Evolutionary conservation across 371 early-diverging fungal species (phyloP).

Genomic region (Rhizopus stolonifer): DNA sequence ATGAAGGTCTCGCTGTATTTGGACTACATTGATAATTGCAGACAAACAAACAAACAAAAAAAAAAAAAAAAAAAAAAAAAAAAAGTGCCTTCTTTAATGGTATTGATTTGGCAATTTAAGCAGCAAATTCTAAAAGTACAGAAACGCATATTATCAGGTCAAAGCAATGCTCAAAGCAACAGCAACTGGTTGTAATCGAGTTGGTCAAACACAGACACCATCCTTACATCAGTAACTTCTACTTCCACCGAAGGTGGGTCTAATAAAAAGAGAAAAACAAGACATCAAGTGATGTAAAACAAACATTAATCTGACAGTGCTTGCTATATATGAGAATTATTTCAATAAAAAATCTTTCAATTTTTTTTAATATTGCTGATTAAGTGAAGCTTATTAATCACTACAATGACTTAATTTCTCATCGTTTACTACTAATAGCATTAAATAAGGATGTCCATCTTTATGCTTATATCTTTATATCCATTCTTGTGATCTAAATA

Average conservation of each 20-base stretch:
- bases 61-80: neutral
- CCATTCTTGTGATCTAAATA: too few species aligned
- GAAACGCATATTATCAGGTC: too few species aligned
- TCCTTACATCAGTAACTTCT: neutral
- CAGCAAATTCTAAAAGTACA: too few species aligned
- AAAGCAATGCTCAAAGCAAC: neutral
- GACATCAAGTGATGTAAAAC: neutral
- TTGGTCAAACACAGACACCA: neutral
- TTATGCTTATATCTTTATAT: too few species aligned
- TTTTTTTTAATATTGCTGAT: too few species aligned
- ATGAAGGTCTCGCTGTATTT: neutral
- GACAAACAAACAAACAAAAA: neutral
- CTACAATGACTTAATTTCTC: too few species aligned
- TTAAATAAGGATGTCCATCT: too few species aligned
- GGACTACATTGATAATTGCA: neutral
- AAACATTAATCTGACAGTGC: neutral
- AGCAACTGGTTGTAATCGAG: neutral
- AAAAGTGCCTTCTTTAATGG: neutral
- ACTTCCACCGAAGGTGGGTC: neutral
- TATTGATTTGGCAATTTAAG: neutral
- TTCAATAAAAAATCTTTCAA: too few species aligned
- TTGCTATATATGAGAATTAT: neutral
- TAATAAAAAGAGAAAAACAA: neutral
- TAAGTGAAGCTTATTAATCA: too few species aligned
- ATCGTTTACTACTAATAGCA: too few species aligned